phyloP scores from a whole-genome alignment of 192 early-diverging fungal species.

The Entomortierella parvispora region DNA sequence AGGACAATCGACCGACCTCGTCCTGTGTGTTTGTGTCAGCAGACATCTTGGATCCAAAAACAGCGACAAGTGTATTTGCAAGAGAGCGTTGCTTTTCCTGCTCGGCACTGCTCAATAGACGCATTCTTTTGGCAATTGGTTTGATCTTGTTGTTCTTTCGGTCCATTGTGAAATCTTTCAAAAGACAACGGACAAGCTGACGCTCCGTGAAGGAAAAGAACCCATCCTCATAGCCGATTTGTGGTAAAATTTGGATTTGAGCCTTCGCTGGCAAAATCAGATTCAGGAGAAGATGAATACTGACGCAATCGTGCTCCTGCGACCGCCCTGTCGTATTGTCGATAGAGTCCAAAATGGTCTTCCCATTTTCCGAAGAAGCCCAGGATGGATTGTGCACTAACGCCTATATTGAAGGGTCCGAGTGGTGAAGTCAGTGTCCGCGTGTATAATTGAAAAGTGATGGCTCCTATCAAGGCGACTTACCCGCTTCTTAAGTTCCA shows the following conservation, averaged over 20 bases:
- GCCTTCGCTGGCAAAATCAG: constrained; percentile 24
- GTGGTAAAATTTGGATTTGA: constrained; percentile 32
- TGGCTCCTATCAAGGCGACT: constrained; percentile 18
- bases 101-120: constrained; percentile 26
- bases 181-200: constrained; percentile 22
- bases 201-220: constrained; percentile 26
- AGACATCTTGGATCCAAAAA: constrained; percentile 28
- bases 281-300: constrained; percentile 26
- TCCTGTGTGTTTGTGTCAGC: constrained; percentile 25
- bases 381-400: constrained; percentile 19
- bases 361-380: constrained; percentile 23
- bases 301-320: constrained; percentile 16
- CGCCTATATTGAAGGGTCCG: constrained; percentile 8
- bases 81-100: constrained; percentile 21
- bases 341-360: constrained; percentile 23
- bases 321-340: constrained; percentile 18
- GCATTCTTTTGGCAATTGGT: constrained; percentile 20
- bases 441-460: constrained; percentile 11
- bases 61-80: constrained; percentile 17
- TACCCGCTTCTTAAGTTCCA: constrained; percentile 29
- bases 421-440: constrained; percentile 23
- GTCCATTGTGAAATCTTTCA: constrained; percentile 31
- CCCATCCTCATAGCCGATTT: constrained; percentile 25
- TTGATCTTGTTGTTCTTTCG: constrained; percentile 14
- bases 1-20: constrained; percentile 28